Conservation (phyloP, 2,329 filamentous ascomycete genomes). For the Colletotrichum lindemuthianum region DNA sequence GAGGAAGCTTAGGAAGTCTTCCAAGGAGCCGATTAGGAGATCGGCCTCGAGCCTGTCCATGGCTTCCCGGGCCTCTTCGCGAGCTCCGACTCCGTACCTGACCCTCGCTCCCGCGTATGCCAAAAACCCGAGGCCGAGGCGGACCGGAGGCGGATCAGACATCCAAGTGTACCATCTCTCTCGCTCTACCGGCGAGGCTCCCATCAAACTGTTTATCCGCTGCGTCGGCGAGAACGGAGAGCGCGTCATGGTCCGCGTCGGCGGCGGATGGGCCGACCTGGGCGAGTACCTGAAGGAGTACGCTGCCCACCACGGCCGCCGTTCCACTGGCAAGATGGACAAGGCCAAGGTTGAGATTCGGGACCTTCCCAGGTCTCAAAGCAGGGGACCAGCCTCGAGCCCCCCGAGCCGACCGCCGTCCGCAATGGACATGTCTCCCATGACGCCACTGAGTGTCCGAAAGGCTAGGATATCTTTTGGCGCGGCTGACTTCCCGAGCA, state of each 20-base stretch:
- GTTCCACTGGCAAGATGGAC: constrained; percentile 57
- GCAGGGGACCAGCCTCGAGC: constrained; percentile 42
- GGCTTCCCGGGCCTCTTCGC: constrained; percentile 48
- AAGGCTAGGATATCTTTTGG: constrained; percentile 62
- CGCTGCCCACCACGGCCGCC: constrained; percentile 88
- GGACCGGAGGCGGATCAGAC: constrained; percentile 69
- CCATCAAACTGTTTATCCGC: constrained; percentile 94
- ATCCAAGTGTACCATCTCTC: constrained; percentile 94
- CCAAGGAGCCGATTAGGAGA: constrained; percentile 56
- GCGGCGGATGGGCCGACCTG: constrained; percentile 97
- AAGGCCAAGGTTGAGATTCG: constrained; percentile 67
- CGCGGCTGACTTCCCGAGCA: constrained; percentile 41
- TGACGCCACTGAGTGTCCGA: constrained; percentile 63
- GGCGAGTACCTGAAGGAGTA: constrained; percentile 96
- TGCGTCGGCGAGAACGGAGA: constrained; percentile 90
- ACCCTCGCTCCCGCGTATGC: constrained; percentile 71
- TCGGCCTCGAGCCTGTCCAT: constrained; percentile 60
- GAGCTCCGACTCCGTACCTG: constrained; percentile 73
- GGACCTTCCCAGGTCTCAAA: constrained; percentile 51
- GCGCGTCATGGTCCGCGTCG: constrained; percentile 96
- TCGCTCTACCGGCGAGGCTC: constrained; percentile 82
- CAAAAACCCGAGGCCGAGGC: constrained; percentile 59
- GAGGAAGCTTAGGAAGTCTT: constrained; percentile 56
- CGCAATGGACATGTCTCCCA: constrained; percentile 50
- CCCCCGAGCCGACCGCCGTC: constrained; percentile 49